Conservation (phyloP, 2,329 filamentous ascomycete species). For the Madurella mycetomatis region DNA sequence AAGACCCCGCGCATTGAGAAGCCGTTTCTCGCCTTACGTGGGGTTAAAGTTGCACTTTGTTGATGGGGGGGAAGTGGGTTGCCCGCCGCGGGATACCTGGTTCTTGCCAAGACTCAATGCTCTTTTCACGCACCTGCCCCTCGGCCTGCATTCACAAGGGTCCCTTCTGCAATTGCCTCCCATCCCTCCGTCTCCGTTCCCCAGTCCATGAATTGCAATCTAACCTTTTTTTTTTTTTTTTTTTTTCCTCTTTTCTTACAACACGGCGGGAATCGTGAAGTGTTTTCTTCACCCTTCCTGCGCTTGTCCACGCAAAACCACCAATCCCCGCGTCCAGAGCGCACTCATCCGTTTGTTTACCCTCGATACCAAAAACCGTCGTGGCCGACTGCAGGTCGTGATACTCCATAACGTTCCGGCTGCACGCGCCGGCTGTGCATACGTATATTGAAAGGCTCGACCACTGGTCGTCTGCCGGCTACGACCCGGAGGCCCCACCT, state of each 20-base stretch:
- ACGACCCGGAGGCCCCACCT: conserved; percentile 24
- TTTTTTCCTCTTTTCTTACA: conserved; percentile 7
- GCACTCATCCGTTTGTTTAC: conserved; percentile 14
- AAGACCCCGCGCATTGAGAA: conserved; percentile 25
- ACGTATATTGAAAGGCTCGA: conserved; percentile 16
- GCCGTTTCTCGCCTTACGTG: conserved; percentile 23
- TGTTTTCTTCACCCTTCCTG: conserved; percentile 2
- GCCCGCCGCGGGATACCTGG: conserved; percentile 14
- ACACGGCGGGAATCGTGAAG: conserved; percentile 8
- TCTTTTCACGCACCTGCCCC: conserved; percentile 19
- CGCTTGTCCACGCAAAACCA: conserved; percentile 3
- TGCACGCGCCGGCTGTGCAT: conserved; percentile 19
- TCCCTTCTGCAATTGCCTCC: conserved; percentile 13
- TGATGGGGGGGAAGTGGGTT: conserved; percentile 13
- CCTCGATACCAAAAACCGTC: conserved; percentile 4
- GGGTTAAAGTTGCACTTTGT: conserved; percentile 21
- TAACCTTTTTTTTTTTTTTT: conserved; percentile 13
- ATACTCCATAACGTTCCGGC: conserved; percentile 11
- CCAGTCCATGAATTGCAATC: conserved; percentile 9
- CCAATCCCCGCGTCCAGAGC: neutral
- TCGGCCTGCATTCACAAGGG: conserved; percentile 17
- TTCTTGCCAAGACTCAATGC: conserved; percentile 22
- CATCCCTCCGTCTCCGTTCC: conserved; percentile 12
- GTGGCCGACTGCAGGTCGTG: conserved; percentile 22
- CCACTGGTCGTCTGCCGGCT: conserved; percentile 14